Evolutionary conservation across 2,329 filamentous ascomycete genomes (phyloP).

Genomic region (Diaporthe destruens): DNA sequence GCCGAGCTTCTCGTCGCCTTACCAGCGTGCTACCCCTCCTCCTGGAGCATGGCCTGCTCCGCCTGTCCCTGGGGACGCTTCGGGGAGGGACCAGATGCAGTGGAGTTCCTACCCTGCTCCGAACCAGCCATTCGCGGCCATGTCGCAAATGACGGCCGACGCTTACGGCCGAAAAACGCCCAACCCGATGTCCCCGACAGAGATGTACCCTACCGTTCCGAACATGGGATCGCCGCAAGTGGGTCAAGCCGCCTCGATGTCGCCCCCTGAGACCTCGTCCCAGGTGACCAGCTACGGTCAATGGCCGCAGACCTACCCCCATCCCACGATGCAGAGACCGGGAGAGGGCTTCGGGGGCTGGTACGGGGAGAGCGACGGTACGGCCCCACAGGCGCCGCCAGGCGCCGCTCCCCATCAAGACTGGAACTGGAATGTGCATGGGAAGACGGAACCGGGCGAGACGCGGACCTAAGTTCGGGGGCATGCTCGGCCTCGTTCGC

Average conservation of each 20-base stretch:
- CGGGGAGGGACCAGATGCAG: constrained; percentile 58
- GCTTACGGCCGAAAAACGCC: constrained; percentile 59
- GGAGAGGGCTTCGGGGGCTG: constrained; percentile 36
- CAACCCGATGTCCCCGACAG: constrained; percentile 52
- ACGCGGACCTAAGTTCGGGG: background rate
- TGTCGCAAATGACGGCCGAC: constrained; percentile 51
- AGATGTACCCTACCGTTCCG: constrained; percentile 56
- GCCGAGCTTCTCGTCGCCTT: constrained; percentile 61
- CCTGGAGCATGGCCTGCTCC: constrained; percentile 50
- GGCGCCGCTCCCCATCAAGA: constrained; percentile 4
- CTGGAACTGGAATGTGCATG: constrained; percentile 27
- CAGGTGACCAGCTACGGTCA: constrained; percentile 31
- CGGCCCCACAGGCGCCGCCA: background rate
- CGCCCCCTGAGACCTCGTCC: constrained; percentile 23
- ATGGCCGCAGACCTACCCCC: constrained; percentile 32
- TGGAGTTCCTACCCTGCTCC: constrained; percentile 60
- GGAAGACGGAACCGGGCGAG: constrained; percentile 17
- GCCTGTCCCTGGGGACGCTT: constrained; percentile 48
- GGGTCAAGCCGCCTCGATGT: constrained; percentile 30
- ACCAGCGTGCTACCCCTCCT: constrained; percentile 56
- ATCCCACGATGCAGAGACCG: constrained; percentile 26
- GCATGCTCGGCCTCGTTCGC: background rate
- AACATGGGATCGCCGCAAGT: constrained; percentile 36
- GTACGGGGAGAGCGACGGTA: constrained; percentile 33
- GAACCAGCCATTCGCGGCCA: constrained; percentile 56